phyloP scores from a whole-genome alignment of 371 early-diverging fungal genomes.

The Sporodiniella umbellata region DNA sequence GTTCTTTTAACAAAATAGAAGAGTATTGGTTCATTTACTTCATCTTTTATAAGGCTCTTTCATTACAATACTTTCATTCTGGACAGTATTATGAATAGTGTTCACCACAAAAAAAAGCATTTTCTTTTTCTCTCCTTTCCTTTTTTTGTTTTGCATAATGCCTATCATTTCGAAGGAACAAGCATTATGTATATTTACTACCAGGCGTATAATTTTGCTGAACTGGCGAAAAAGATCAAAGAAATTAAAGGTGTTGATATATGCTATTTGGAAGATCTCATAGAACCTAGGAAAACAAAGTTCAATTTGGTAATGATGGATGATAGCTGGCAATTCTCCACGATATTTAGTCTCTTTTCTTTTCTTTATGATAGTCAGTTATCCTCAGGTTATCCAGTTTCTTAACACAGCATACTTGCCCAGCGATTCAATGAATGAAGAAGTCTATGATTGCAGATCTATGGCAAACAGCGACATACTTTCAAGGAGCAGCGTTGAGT shows the following conservation, averaged over 20 bases:
- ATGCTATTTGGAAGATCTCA: conserved; percentile 14
- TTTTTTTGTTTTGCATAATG: conserved; percentile 14
- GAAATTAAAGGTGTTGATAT: conserved; percentile 13
- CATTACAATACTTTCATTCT: too few species aligned
- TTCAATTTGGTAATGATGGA: conserved; percentile 12
- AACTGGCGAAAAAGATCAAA: conserved; percentile 15
- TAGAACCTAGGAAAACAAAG: conserved; percentile 16
- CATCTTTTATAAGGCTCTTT: too few species aligned
- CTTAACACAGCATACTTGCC: conserved; percentile 13
- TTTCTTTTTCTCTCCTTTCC: neutral
- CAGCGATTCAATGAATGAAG: conserved; percentile 19
- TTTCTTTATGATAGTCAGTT: conserved; percentile 12
- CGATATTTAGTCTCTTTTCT: conserved; percentile 7
- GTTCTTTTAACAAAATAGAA: too few species aligned
- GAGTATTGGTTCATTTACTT: too few species aligned
- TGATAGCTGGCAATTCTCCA: conserved; percentile 7
- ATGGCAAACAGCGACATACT: conserved; percentile 20
- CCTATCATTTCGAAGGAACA: conserved; percentile 15
- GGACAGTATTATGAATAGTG: conserved; percentile 2
- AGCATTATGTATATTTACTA: conserved; percentile 17
- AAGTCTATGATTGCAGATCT: conserved; percentile 17
- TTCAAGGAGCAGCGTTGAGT: too few species aligned
- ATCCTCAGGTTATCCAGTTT: conserved; percentile 20
- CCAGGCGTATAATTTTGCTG: conserved; percentile 17
- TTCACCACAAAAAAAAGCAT: conserved; percentile 3